These are phyloP conservation scores for Coleophoma cylindrospora DNA, from an alignment of 2,329 filamentous ascomycete genomes.

Conservation along the genomic window DNA sequence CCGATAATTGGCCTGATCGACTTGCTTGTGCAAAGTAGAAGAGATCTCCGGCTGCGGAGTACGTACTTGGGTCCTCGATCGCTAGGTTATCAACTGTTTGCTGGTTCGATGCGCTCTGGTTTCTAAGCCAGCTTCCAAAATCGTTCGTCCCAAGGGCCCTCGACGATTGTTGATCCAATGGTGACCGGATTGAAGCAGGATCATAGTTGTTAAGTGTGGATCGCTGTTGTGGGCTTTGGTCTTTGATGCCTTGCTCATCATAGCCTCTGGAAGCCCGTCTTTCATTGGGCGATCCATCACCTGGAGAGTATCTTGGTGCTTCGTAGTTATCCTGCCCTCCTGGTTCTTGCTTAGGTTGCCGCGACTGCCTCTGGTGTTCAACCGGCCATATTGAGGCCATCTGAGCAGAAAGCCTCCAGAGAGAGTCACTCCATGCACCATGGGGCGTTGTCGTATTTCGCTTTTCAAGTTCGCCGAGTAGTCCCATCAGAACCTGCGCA, in stretches of 20 bases:
- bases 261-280: background rate
- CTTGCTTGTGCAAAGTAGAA: slow-evolving; percentile 1
- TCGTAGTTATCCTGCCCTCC: background rate
- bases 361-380: background rate
- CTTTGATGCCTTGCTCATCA: background rate
- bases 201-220: background rate
- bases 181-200: background rate
- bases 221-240: background rate
- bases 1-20: background rate
- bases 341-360: background rate
- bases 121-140: background rate
- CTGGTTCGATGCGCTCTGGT: background rate
- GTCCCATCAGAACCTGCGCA: background rate
- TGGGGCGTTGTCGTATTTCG: background rate
- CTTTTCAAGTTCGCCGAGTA: background rate
- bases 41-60: background rate
- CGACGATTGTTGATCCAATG: too few relatives aligned
- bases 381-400: background rate
- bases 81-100: background rate
- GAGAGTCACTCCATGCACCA: background rate
- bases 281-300: background rate
- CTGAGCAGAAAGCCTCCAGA: background rate
- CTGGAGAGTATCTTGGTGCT: too few relatives aligned
- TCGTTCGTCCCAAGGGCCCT: background rate
- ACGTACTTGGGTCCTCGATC: background rate